A percentile compares a stretch with the other conserved stretches of the same genome.
phyloP scores from a whole-genome alignment of 768 basidiomycete genomes.

The Ephemerocybe angulata region DNA sequence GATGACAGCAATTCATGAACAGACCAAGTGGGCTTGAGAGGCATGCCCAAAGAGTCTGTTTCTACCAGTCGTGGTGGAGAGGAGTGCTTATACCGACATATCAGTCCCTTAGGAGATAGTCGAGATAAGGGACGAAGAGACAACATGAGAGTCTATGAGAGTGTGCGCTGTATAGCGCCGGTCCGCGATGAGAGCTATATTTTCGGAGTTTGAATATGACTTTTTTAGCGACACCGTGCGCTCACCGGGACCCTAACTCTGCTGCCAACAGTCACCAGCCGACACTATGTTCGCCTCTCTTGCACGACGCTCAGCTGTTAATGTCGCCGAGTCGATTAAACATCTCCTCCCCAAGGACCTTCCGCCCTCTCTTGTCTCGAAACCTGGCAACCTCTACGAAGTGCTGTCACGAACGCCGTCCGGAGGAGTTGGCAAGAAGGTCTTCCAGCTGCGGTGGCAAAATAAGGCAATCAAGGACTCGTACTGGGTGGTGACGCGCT shows the following conservation, averaged over 20 bases:
- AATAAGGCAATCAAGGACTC: constrained; percentile 61
- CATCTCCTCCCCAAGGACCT: constrained; percentile 55
- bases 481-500: constrained; percentile 74
- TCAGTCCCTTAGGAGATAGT: neutral
- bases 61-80: constrained; percentile 14
- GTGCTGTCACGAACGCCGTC: constrained; percentile 65
- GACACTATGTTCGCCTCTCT: constrained; percentile 37
- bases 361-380: constrained; percentile 55
- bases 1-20: constrained; percentile 73
- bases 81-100: neutral
- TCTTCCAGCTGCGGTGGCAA: constrained; percentile 74
- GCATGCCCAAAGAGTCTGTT: constrained; percentile 62
- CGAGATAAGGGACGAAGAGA: constrained; percentile 4
- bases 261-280: constrained; percentile 9
- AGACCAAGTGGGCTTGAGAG: constrained; percentile 72
- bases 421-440: constrained; percentile 62
- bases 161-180: neutral
- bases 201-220: constrained; percentile 1
- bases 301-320: constrained; percentile 21
- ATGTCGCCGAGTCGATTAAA: constrained; percentile 41
- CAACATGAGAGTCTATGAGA: neutral
- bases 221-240: neutral
- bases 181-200: no score
- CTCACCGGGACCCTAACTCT: neutral
- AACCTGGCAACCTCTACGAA: constrained; percentile 67